Evolutionary conservation across 1,284 basidiomycete genomes (phyloP), one percentile per base, ranked within the genome.

Genomic region (Pseudozyma pruni): DNA sequence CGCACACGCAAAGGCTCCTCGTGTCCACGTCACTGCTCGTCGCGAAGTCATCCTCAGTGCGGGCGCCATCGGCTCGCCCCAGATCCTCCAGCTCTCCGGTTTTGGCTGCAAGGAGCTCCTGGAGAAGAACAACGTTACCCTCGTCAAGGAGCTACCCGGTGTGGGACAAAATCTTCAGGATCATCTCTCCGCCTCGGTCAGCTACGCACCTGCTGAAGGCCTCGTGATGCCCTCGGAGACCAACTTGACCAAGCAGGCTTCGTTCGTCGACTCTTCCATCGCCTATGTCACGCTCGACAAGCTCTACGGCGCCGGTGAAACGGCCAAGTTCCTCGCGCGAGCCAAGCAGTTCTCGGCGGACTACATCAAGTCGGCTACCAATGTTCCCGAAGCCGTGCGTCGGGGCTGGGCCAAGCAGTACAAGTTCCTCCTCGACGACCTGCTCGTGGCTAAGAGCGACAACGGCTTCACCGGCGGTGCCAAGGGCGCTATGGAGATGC

Each of bases 111-210:
- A 73, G 19, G 78, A 83, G 11, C 72, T 86, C 1, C 81, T 87
- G 11, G 62, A 76, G 11, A 76, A 68, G 34, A 68, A 84, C n/a
- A 83, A 83, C 10, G 81, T 87, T 16, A 77, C 81, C 2, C 52
- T 83, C 4, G 81, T 84, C 51, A 72, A 86, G 31, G 79, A 85
- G 25, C 82, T 87, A 14, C 83, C 85, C 6, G 86, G 86, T 4
- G 86, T 87, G 1, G 87, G 87, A 6, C 82, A 84, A 66, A 87
- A 88, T 71, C 76, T 86, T 8, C 86, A 87, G 52, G 87, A 87
- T 50, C 87, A 87, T 54, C 58, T 79, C 2, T 51, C 66, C 11
- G 52, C 57, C 5, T 48, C 60, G 1, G 63, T 76, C 50, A 53
- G 50, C 42, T 79, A 66, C 54, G 34, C 53, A 9, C 70, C 71